Evolutionary conservation across 495 filamentous ascomycete genomes (phyloP).

Genomic region (Hypoxylon trugodes): DNA sequence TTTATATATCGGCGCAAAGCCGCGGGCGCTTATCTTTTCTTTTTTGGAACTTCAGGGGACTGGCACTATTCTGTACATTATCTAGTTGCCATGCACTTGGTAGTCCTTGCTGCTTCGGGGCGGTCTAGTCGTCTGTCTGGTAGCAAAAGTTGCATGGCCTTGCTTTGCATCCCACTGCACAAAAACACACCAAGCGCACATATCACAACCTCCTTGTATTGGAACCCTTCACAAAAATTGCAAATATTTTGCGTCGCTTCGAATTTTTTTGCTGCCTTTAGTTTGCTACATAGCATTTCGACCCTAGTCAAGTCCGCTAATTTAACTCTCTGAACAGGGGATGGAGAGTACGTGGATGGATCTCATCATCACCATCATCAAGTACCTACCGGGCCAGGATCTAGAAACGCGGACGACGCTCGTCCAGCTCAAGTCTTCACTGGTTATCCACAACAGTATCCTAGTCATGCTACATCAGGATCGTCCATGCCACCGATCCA

Average conservation of each 20-base stretch:
- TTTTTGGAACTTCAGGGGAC: slow-evolving; percentile 40
- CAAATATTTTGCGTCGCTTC: slow-evolving; percentile 40
- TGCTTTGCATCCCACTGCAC: slow-evolving; percentile 48
- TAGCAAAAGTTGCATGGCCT: slow-evolving; percentile 45
- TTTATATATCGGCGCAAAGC: slow-evolving; percentile 48
- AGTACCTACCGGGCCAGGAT: slow-evolving; percentile 50
- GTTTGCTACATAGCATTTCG: slow-evolving; percentile 44
- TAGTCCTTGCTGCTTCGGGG: slow-evolving; percentile 43
- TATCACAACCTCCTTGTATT: slow-evolving; percentile 50
- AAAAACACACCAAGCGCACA: slow-evolving; percentile 49
- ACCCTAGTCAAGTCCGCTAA: slow-evolving; percentile 43
- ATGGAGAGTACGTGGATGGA: slow-evolving; percentile 62
- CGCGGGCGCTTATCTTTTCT: slow-evolving; percentile 45
- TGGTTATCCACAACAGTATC: slow-evolving; percentile 71
- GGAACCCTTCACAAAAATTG: slow-evolving; percentile 41
- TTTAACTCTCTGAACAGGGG: slow-evolving; percentile 49
- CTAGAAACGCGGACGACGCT: slow-evolving; percentile 60
- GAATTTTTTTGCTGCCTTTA: slow-evolving; percentile 41
- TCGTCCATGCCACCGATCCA: slow-evolving; percentile 78
- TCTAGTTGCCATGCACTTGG: slow-evolving; percentile 45
- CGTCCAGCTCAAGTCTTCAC: slow-evolving; percentile 82
- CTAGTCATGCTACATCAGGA: slow-evolving; percentile 55
- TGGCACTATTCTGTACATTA: slow-evolving; percentile 50
- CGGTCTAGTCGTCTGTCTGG: slow-evolving; percentile 42
- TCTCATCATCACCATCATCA: slow-evolving; percentile 72